Evolutionary conservation across 805 yeast species (phyloP).

Genomic region (Cyberlindnera bimundalis): DNA sequence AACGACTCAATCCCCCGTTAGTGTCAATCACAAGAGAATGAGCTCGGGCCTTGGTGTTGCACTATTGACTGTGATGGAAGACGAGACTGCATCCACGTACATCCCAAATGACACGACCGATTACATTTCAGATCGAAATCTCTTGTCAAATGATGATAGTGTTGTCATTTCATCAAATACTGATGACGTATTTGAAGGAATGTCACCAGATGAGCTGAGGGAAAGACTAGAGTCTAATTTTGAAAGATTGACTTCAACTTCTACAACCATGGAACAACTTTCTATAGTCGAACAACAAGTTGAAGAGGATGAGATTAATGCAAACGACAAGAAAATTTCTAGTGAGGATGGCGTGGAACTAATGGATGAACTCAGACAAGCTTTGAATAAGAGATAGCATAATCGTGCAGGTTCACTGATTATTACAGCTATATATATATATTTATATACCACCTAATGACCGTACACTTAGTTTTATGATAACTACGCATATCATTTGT

Average conservation of each 20-base stretch:
- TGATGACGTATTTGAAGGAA: conserved; percentile 9
- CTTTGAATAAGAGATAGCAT: conserved; percentile 10
- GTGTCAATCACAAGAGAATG: conserved; percentile 21
- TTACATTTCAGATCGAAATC: conserved; percentile 16
- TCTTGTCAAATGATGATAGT: conserved; percentile 27
- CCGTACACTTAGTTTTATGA: not conserved
- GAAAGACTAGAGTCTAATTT: conserved; percentile 22
- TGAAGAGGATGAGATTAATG: conserved; percentile 6
- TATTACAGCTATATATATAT: not conserved
- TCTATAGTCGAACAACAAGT: not conserved
- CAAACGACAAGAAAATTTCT: conserved; percentile 14
- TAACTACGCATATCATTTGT: not conserved
- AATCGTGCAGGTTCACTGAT: conserved; percentile 7
- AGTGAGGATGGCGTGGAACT: conserved; percentile 11
- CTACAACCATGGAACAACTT: conserved; percentile 1
- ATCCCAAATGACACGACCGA: conserved; percentile 12
- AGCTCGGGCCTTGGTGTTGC: conserved; percentile 30
- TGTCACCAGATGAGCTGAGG: conserved; percentile 19
- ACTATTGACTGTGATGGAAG: conserved; percentile 29
- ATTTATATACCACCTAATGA: not conserved
- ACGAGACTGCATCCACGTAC: not conserved
- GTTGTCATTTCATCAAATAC: conserved; percentile 19
- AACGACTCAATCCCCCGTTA: conserved; percentile 7
- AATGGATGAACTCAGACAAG: conserved; percentile 19
- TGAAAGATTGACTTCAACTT: conserved; percentile 11